Conservation (phyloP, 164 flowering plant species). For the Echeveria elegans region DNA sequence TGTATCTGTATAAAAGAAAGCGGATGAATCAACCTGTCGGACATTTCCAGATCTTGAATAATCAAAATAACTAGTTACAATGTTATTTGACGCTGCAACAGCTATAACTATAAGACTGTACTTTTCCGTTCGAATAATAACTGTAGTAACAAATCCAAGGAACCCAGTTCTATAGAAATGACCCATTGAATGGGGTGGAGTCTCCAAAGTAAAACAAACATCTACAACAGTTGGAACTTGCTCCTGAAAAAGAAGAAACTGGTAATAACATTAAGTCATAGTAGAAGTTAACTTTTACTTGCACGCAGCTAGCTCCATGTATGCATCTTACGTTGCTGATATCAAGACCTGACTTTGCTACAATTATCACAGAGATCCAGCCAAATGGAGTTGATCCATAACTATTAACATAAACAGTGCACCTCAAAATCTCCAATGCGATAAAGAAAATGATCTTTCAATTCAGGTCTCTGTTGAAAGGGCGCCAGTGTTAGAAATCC, state of each 20-base stretch:
- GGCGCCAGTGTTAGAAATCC: neutral
- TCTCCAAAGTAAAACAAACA: neutral
- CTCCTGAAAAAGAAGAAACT: neutral
- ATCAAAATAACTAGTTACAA: no score
- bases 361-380: neutral
- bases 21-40: no score
- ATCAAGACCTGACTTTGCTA: neutral
- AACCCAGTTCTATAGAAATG: neutral
- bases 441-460: neutral
- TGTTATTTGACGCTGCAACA: no score
- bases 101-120: no score
- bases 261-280: neutral
- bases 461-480: neutral
- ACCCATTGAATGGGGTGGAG: neutral
- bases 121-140: neutral
- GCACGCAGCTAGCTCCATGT: neutral
- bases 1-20: neutral
- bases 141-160: neutral
- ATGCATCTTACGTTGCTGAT: neutral
- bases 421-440: neutral
- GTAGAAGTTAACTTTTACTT: neutral
- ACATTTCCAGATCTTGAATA: no score
- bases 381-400: neutral
- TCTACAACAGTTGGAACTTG: constrained; percentile 1
- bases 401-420: neutral